Percentiles rank a stretch among this genome's conserved stretches.
Conservation (phyloP, 1,284 basidiomycete genomes). For the Boletellus deceptivus region DNA sequence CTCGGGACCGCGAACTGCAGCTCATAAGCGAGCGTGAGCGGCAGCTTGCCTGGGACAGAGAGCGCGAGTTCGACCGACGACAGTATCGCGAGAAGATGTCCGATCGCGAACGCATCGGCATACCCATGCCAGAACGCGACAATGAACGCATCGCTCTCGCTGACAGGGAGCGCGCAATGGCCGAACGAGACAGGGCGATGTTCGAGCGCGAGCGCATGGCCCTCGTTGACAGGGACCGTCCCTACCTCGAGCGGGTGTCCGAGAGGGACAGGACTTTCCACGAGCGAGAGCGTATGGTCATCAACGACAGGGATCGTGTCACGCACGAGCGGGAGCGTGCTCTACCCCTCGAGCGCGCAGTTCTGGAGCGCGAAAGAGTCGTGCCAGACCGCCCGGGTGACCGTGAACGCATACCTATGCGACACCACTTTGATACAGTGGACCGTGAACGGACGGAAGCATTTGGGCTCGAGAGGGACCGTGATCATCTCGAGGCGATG, state of each 20-base stretch:
- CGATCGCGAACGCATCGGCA: slow-evolving; percentile 27
- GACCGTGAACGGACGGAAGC: slow-evolving; percentile 29
- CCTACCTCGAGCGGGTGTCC: slow-evolving; percentile 21
- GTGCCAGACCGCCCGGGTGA: slow-evolving; percentile 19
- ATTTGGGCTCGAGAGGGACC: slow-evolving; percentile 29
- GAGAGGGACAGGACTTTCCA: slow-evolving; percentile 22
- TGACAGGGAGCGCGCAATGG: slow-evolving; percentile 24
- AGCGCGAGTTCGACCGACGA: slow-evolving; percentile 29
- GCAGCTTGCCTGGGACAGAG: slow-evolving; percentile 28
- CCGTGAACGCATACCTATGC: slow-evolving; percentile 25
- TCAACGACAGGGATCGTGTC: slow-evolving; percentile 22
- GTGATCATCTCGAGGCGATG: slow-evolving; percentile 22
- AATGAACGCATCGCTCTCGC: slow-evolving; percentile 14
- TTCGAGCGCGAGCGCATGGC: slow-evolving; percentile 28
- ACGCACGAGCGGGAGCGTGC: slow-evolving; percentile 27
- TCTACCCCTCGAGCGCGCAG: slow-evolving; percentile 18
- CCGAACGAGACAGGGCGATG: slow-evolving; percentile 25
- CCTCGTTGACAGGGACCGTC: slow-evolving; percentile 19
- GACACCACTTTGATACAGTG: slow-evolving; percentile 21
- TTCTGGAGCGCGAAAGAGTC: slow-evolving; percentile 23
- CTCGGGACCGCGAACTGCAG: slow-evolving; percentile 25
- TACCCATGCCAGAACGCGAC: slow-evolving; percentile 23
- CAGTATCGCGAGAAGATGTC: slow-evolving; percentile 28
- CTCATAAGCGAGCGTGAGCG: slow-evolving; percentile 28
- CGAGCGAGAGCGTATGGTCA: slow-evolving; percentile 24